Percentiles rank a stretch among this genome's conserved stretches.
Evolutionary conservation across 495 filamentous ascomycete genomes (phyloP).

Genomic region (Neurospora pannonica): DNA sequence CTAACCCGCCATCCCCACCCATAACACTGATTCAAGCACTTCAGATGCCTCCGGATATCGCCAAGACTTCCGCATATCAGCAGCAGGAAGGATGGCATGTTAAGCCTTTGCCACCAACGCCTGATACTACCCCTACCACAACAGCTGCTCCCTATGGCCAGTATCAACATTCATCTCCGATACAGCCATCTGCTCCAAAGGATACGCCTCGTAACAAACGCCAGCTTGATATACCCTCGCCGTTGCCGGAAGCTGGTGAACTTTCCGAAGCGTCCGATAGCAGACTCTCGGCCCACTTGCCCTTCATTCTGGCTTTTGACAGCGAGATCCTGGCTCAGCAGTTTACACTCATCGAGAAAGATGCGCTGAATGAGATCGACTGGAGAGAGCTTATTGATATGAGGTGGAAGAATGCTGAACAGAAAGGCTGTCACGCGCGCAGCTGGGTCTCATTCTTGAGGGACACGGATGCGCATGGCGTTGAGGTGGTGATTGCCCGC

Average conservation of each 20-base stretch:
- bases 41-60: constrained; percentile 32
- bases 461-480: constrained; percentile 70
- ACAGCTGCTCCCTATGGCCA: constrained; percentile 18
- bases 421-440: constrained; percentile 46
- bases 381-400: constrained; percentile 97
- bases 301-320: constrained; percentile 87
- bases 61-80: constrained; percentile 24
- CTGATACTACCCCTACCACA: constrained; percentile 41
- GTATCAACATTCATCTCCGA: constrained; percentile 18
- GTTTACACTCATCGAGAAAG: constrained; percentile 91
- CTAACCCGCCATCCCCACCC: constrained; percentile 67
- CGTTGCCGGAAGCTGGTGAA: constrained; percentile 4
- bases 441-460: constrained; percentile 92
- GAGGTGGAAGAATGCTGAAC: constrained; percentile 68
- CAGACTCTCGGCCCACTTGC: constrained; percentile 55
- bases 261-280: neutral
- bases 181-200: constrained; percentile 28
- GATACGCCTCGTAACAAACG: constrained; percentile 30
- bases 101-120: constrained; percentile 43
- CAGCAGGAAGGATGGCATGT: constrained; percentile 34
- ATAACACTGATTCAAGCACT: constrained; percentile 59
- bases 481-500: constrained; percentile 91
- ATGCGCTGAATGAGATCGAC: constrained; percentile 90
- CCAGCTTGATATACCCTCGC: constrained; percentile 18
- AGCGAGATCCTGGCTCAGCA: constrained; percentile 86